Evolutionary conservation across 495 filamentous ascomycete species (phyloP).

Genomic region (Clohesyomyces aquaticus): DNA sequence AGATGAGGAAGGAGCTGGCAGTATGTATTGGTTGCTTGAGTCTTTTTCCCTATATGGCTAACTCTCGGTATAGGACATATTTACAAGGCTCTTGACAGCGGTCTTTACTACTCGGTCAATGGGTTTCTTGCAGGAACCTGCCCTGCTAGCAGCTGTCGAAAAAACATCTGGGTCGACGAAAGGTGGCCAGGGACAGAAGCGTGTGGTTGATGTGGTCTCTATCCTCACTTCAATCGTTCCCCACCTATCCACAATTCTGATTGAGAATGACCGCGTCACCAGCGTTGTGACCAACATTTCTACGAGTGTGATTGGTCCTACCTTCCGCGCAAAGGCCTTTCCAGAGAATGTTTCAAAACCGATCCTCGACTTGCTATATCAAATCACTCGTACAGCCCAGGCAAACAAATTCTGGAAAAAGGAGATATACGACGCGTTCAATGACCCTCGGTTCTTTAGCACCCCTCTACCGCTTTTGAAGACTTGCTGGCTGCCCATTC

Average conservation of each 20-base stretch:
- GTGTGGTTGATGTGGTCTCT: slow-evolving; percentile 65
- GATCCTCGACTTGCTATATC: slow-evolving; percentile 72
- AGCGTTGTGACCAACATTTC: slow-evolving; percentile 79
- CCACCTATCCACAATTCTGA: slow-evolving; percentile 79
- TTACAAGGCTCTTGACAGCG: slow-evolving; percentile 82
- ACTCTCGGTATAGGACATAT: slow-evolving; percentile 69
- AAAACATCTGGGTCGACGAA: slow-evolving; percentile 30
- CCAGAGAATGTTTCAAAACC: slow-evolving; percentile 79
- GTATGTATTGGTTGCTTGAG: slow-evolving; percentile 60
- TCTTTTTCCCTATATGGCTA: slow-evolving; percentile 24
- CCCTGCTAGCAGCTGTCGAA: slow-evolving; percentile 26
- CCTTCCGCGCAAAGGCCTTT: slow-evolving; percentile 82
- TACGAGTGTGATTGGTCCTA: slow-evolving; percentile 77
- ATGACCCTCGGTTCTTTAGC: slow-evolving; percentile 83
- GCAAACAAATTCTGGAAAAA: slow-evolving; percentile 92
- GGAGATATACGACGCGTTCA: slow-evolving; percentile 88
- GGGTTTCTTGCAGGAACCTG: slow-evolving; percentile 39
- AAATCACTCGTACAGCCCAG: slow-evolving; percentile 73
- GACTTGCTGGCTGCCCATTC: slow-evolving; percentile 76
- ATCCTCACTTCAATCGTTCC: slow-evolving; percentile 80
- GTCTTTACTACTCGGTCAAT: slow-evolving; percentile 83
- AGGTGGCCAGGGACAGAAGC: slow-evolving; percentile 51
- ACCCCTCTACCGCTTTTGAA: slow-evolving; percentile 65
- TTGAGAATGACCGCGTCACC: slow-evolving; percentile 81
- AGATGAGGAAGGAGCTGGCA: slow-evolving; percentile 88